Percentiles rank a stretch among this genome's conserved stretches.
Conservation (phyloP, 2,329 filamentous ascomycete species). For the Penicillium sumatraense region DNA sequence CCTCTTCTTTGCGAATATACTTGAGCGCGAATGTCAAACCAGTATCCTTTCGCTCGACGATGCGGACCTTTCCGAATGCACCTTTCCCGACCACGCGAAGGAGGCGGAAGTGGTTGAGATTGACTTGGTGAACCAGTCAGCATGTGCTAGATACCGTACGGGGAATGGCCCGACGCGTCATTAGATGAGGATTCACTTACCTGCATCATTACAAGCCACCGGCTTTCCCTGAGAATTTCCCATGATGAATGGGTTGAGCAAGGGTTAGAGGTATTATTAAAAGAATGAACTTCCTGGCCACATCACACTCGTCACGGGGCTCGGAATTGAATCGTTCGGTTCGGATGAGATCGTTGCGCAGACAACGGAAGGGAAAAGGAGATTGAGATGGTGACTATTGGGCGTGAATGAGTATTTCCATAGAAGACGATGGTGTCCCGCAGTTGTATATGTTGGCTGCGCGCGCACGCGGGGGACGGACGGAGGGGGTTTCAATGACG, state of each 20-base stretch:
- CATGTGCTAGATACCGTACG: slow-evolving; percentile 6
- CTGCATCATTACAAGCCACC: slow-evolving; percentile 89
- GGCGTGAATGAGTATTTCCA: slow-evolving; percentile 19
- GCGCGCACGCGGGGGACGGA: slow-evolving; percentile 15
- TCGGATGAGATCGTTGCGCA: background rate
- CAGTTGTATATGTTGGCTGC: slow-evolving; percentile 9
- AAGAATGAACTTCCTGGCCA: slow-evolving; percentile 25
- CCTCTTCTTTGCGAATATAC: slow-evolving; percentile 98
- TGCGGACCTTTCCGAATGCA: slow-evolving; percentile 97
- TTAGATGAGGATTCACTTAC: slow-evolving; percentile 56
- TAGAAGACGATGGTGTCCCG: slow-evolving; percentile 18
- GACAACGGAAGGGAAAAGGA: background rate
- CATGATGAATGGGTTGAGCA: slow-evolving; percentile 59
- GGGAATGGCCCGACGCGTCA: slow-evolving; percentile 9
- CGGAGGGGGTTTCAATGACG: slow-evolving; percentile 15
- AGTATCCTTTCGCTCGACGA: slow-evolving; percentile 97
- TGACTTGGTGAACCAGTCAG: slow-evolving; percentile 63
- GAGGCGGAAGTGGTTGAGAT: slow-evolving; percentile 95
- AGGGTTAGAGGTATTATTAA: slow-evolving; percentile 20
- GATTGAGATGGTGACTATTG: slow-evolving; percentile 7
- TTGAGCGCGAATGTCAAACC: slow-evolving; percentile 93
- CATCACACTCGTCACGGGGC: slow-evolving; percentile 25
- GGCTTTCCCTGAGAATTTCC: slow-evolving; percentile 95
- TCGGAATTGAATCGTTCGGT: background rate
- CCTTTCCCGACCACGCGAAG: slow-evolving; percentile 95